A percentile compares a stretch with the other conserved stretches of the same genome.
Conservation (phyloP, 495 filamentous ascomycete species). For the Penicillium paxilli region DNA sequence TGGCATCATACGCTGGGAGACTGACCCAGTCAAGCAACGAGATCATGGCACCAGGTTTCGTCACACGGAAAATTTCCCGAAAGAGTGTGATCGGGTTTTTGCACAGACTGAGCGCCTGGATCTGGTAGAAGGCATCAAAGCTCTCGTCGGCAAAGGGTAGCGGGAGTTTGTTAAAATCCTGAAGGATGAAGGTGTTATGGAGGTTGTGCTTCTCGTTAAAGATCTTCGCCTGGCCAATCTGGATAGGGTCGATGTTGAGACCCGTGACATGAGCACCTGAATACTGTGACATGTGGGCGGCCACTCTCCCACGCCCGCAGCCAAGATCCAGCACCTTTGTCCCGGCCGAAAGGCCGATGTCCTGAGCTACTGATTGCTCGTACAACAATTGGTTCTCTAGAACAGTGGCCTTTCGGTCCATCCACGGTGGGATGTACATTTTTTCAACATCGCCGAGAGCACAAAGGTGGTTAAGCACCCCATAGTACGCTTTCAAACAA, state of each 20-base stretch:
- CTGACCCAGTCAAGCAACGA: constrained; percentile 62
- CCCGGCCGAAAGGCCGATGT: constrained; percentile 51
- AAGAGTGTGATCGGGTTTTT: constrained; percentile 54
- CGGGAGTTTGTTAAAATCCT: constrained; percentile 60
- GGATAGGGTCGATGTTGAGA: constrained; percentile 64
- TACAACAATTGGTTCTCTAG: constrained; percentile 56
- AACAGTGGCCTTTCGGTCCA: constrained; percentile 55
- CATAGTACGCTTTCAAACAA: constrained; percentile 61
- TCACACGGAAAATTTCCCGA: constrained; percentile 54
- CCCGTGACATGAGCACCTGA: constrained; percentile 58
- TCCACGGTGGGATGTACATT: constrained; percentile 67
- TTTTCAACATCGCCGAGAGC: constrained; percentile 66
- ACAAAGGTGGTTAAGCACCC: constrained; percentile 64
- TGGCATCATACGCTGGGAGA: constrained; percentile 53
- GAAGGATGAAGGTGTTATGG: constrained; percentile 53
- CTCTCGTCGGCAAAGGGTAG: constrained; percentile 55
- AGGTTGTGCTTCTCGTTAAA: constrained; percentile 52
- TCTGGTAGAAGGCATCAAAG: constrained; percentile 66
- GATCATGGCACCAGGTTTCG: constrained; percentile 59
- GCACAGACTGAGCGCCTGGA: constrained; percentile 62
- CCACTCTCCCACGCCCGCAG: constrained; percentile 60
- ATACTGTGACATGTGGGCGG: constrained; percentile 59
- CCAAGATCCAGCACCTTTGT: constrained; percentile 59
- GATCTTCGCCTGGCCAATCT: constrained; percentile 54
- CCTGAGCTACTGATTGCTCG: constrained; percentile 55